A percentile compares a stretch with the other conserved stretches of the same genome.
Evolutionary conservation across 306 rosid genomes (phyloP).

Genomic region (Corylus avellana): DNA sequence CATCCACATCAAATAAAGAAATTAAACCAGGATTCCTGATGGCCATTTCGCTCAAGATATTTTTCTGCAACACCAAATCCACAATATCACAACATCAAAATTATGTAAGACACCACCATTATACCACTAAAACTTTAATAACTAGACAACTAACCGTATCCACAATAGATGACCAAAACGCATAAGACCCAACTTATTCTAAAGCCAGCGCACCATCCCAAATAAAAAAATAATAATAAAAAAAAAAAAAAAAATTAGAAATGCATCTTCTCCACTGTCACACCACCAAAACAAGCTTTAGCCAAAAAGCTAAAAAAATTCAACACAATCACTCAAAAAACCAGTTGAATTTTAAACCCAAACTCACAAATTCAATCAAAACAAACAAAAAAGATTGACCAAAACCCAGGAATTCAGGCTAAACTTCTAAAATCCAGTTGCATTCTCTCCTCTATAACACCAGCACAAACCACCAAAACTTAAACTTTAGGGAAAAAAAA

Average conservation of each 20-base stretch:
- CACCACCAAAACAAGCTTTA: no score
- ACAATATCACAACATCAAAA: slow-evolving; percentile 4
- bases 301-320: no score
- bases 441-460: not conserved
- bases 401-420: not conserved
- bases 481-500: not conserved
- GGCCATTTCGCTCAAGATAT: slow-evolving; percentile 44
- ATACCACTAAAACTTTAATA: not conserved
- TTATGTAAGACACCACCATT: not conserved
- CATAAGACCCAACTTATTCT: no score
- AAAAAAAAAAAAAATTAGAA: no score
- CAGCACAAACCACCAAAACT: not conserved
- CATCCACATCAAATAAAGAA: slow-evolving; percentile 98
- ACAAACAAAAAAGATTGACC: not conserved
- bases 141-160: not conserved
- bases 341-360: no score
- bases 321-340: no score
- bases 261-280: no score
- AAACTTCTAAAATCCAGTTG: not conserved
- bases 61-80: slow-evolving; percentile 18
- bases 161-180: not conserved
- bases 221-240: no score
- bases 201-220: no score
- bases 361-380: not conserved
- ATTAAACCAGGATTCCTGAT: slow-evolving; percentile 65